Evolutionary conservation across 805 yeast genomes (phyloP).

Genomic region (Zygosaccharomyces siamensis): DNA sequence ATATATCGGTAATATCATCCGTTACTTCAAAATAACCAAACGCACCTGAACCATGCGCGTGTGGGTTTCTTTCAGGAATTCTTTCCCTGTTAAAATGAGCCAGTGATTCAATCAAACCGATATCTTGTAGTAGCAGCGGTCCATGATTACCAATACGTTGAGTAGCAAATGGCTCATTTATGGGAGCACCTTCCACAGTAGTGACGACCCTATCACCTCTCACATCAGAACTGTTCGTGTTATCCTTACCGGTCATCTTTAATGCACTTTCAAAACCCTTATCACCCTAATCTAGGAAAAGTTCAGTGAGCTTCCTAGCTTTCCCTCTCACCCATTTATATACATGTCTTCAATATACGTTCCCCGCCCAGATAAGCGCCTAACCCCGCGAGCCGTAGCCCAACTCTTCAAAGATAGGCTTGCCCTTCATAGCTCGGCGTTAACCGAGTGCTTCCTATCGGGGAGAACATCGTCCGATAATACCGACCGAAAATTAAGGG

Average conservation of each 20-base stretch:
- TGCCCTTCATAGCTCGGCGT: too few species aligned
- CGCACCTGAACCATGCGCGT: conserved; percentile 92
- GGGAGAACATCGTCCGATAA: too few species aligned
- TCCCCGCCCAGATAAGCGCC: conserved; percentile 1
- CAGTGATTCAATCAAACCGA: conserved; percentile 69
- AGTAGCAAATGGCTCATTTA: conserved; percentile 69
- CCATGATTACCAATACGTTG: conserved; percentile 74
- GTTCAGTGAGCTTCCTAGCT: too few species aligned
- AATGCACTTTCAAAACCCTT: too few species aligned
- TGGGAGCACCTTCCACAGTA: conserved; percentile 72
- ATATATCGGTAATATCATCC: conserved; percentile 72
- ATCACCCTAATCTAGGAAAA: too few species aligned
- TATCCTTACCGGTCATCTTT: conserved; percentile 16
- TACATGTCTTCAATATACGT: neutral
- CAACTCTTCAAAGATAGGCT: neutral
- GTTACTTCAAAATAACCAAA: conserved; percentile 83
- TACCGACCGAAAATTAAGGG: too few species aligned
- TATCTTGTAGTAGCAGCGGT: conserved; percentile 76
- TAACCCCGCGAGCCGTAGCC: neutral
- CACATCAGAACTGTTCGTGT: conserved; percentile 29
- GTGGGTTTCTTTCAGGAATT: conserved; percentile 89
- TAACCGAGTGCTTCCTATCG: too few species aligned
- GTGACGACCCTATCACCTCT: conserved; percentile 51
- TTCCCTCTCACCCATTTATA: too few species aligned
- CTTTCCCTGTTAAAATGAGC: conserved; percentile 89